A percentile compares a stretch with the other conserved stretches of the same genome.
phyloP scores from a whole-genome alignment of 2,329 filamentous ascomycete genomes.

The Diplocarpon rosae region DNA sequence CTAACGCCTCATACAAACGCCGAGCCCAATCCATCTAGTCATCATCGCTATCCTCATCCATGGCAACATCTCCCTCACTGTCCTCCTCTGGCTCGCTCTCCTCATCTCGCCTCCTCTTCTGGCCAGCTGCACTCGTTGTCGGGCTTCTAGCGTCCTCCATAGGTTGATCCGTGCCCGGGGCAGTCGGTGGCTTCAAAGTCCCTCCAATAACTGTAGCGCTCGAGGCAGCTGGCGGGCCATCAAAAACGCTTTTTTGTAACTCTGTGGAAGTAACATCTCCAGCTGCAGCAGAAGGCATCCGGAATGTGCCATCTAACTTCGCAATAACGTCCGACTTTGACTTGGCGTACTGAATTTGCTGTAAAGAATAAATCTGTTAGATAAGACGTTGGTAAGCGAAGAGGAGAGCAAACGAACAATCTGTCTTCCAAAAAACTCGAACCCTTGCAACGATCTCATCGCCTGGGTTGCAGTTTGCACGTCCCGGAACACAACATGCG shows the following conservation, averaged over 20 bases:
- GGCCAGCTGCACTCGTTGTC: conserved; percentile 41
- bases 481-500: conserved; percentile 84
- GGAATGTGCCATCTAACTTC: conserved; percentile 86
- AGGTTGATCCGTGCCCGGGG: conserved; percentile 33
- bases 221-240: conserved; percentile 42
- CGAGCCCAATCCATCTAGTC: conserved; percentile 13
- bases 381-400: background rate
- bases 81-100: conserved; percentile 60
- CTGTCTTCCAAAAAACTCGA: conserved; percentile 72
- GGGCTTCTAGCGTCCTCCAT: conserved; percentile 42
- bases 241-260: conserved; percentile 72
- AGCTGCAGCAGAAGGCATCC: conserved; percentile 48
- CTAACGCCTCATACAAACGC: conserved; percentile 17
- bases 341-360: conserved; percentile 90
- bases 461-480: conserved; percentile 87
- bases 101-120: conserved; percentile 60
- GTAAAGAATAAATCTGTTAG: conserved; percentile 5
- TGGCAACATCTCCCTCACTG: conserved; percentile 54
- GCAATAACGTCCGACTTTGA: conserved; percentile 78
- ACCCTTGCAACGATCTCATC: conserved; percentile 78
- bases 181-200: conserved; percentile 36
- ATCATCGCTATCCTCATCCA: conserved; percentile 42
- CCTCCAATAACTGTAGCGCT: conserved; percentile 32
- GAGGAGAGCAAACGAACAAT: conserved; percentile 51
- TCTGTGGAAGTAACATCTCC: conserved; percentile 55